Conservation (phyloP, 306 rosid genomes). For the Gynostemma pentaphyllum region DNA sequence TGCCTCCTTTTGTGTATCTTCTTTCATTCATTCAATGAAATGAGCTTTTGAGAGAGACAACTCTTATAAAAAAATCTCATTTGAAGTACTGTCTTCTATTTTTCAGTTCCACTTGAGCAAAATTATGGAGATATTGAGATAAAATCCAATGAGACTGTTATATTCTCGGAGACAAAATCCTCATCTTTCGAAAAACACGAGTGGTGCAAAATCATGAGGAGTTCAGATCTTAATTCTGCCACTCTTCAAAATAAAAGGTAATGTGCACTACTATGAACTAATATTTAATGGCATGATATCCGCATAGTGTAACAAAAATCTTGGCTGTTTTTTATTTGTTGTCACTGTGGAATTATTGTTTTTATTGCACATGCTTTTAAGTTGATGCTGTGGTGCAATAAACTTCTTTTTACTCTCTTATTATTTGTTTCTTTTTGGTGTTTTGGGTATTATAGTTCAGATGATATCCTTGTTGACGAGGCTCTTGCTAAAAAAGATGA, state of each 20-base stretch:
- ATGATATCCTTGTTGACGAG: slow-evolving; percentile 52
- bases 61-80: neutral
- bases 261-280: neutral
- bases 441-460: slow-evolving; percentile 27
- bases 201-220: slow-evolving; percentile 74
- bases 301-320: neutral
- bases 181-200: slow-evolving; percentile 34
- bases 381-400: neutral
- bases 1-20: too few relatives aligned
- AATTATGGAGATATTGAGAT: slow-evolving; percentile 51
- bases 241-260: slow-evolving; percentile 57
- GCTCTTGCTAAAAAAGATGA: slow-evolving; percentile 32
- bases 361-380: neutral
- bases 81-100: neutral
- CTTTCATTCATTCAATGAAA: neutral
- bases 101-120: slow-evolving; percentile 53
- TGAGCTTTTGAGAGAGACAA: slow-evolving; percentile 7
- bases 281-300: neutral
- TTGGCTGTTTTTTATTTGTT: neutral
- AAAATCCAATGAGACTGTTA: slow-evolving; percentile 35
- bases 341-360: neutral
- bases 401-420: slow-evolving; percentile 6
- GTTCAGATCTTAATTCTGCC: slow-evolving; percentile 54
- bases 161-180: slow-evolving; percentile 40
- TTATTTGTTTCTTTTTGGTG: neutral